phyloP scores from a whole-genome alignment of 2,329 filamentous ascomycete genomes.

The Aspergillus tamarii region DNA sequence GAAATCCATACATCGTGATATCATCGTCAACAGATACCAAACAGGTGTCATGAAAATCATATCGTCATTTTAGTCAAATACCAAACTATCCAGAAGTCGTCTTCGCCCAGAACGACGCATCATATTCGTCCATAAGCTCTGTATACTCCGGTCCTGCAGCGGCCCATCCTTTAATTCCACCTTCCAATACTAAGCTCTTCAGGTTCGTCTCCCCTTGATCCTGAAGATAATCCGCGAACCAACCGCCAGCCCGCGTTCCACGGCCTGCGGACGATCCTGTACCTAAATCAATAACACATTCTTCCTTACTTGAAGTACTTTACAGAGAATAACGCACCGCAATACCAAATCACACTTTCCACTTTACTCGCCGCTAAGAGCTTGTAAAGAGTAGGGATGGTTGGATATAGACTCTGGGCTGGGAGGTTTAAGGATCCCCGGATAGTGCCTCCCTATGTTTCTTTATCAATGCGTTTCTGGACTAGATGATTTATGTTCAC shows the following conservation, averaged over 20 bases:
- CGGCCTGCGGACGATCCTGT: conserved; percentile 59
- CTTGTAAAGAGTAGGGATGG: conserved; percentile 39
- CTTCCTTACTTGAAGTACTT: too few species aligned
- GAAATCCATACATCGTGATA: neutral
- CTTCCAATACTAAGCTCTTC: conserved; percentile 54
- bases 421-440: conserved; percentile 55
- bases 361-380: conserved; percentile 35
- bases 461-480: conserved; percentile 3
- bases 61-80: too few species aligned
- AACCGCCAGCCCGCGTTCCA: conserved; percentile 58
- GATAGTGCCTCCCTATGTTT: conserved; percentile 60
- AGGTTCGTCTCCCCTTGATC: conserved; percentile 46
- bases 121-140: conserved; percentile 45
- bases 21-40: neutral
- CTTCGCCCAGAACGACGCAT: neutral
- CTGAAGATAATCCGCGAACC: conserved; percentile 58
- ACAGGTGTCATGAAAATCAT: too few species aligned
- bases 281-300: neutral
- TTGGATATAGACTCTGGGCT: conserved; percentile 44
- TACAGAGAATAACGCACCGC: conserved; percentile 35
- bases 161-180: conserved; percentile 61
- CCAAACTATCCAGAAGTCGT: neutral
- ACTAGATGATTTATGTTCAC: neutral
- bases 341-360: conserved; percentile 45
- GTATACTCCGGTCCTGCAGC: conserved; percentile 52